Evolutionary conservation across 352 stramenopile species (phyloP).

Genomic region (Globisporangium yorkense): DNA sequence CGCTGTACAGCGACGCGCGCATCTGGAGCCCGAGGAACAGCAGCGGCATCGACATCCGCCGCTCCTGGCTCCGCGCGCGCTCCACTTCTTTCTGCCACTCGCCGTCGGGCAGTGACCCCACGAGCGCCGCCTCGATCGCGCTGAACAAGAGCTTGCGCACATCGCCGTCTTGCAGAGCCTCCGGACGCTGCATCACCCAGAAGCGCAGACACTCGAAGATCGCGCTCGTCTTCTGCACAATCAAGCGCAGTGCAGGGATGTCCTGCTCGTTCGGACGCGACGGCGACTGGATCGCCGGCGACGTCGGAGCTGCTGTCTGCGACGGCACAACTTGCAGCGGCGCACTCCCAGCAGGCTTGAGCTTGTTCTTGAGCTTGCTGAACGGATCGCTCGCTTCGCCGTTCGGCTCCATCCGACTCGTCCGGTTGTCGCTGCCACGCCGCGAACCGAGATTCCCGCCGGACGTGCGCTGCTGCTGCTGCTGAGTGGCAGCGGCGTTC

Average conservation of each 20-base stretch:
- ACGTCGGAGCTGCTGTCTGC: conserved; percentile 13
- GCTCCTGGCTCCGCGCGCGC: conserved; percentile 46
- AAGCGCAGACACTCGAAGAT: conserved; percentile 86
- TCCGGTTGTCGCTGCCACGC: conserved; percentile 43
- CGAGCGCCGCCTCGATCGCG: conserved; percentile 78
- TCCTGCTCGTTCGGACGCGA: conserved; percentile 42
- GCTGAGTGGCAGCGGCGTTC: conserved; percentile 10
- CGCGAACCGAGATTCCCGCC: conserved; percentile 16
- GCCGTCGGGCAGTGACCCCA: conserved; percentile 69
- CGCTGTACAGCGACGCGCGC: conserved; percentile 70
- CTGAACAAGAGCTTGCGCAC: conserved; percentile 85
- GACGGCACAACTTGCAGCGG: conserved; percentile 1
- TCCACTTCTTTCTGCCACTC: conserved; percentile 83
- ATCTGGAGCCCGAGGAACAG: conserved; percentile 84
- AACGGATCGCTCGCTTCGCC: conserved; percentile 41
- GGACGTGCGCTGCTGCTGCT: conserved; percentile 21
- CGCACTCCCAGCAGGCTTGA: conserved; percentile 23
- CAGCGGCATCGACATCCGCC: conserved; percentile 76
- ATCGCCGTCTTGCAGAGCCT: conserved; percentile 69
- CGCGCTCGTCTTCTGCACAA: conserved; percentile 77
- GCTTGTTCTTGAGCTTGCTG: conserved; percentile 72
- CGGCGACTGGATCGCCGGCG: conserved; percentile 31
- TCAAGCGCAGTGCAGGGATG: conserved; percentile 62
- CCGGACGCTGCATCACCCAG: conserved; percentile 76
- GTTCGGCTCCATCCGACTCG: conserved; percentile 26